Evolutionary conservation across 805 yeast genomes (phyloP).

Genomic region (Sugiyamaella chiloensis): DNA sequence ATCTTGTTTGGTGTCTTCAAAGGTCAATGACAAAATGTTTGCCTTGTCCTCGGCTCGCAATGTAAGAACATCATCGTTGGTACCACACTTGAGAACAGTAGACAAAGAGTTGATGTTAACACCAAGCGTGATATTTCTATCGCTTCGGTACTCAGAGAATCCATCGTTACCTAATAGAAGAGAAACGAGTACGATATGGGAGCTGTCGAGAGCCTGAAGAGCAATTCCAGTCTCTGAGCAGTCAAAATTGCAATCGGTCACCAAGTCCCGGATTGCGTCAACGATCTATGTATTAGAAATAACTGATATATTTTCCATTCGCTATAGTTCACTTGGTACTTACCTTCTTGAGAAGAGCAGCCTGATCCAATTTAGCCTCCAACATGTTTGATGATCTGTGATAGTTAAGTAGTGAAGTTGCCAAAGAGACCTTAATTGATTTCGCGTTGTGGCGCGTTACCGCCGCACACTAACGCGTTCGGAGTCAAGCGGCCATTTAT

Average conservation of each 20-base stretch:
- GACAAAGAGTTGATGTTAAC: slow-evolving; percentile 82
- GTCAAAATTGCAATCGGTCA: slow-evolving; percentile 92
- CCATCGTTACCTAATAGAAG: slow-evolving; percentile 84
- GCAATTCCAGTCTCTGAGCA: slow-evolving; percentile 94
- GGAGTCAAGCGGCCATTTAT: too few species aligned
- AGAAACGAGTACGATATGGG: slow-evolving; percentile 90
- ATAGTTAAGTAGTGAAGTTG: not conserved
- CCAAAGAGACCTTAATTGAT: not conserved
- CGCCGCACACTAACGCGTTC: slow-evolving; percentile 4
- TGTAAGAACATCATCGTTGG: slow-evolving; percentile 82
- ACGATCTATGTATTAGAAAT: slow-evolving; percentile 50
- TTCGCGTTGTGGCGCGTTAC: slow-evolving; percentile 6
- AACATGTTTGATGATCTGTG: slow-evolving; percentile 53
- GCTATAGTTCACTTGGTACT: slow-evolving; percentile 18
- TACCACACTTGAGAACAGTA: slow-evolving; percentile 88
- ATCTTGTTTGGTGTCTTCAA: slow-evolving; percentile 89
- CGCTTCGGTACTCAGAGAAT: slow-evolving; percentile 91
- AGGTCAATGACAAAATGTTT: slow-evolving; percentile 71
- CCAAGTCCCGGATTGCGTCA: slow-evolving; percentile 93
- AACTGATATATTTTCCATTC: not conserved
- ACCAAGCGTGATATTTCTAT: slow-evolving; percentile 87
- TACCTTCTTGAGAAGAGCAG: slow-evolving; percentile 80
- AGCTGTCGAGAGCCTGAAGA: slow-evolving; percentile 96
- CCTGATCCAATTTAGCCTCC: slow-evolving; percentile 96
- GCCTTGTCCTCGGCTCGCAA: slow-evolving; percentile 87